phyloP scores from a whole-genome alignment of 345 rosid genomes.

The Sonneratia alba region DNA sequence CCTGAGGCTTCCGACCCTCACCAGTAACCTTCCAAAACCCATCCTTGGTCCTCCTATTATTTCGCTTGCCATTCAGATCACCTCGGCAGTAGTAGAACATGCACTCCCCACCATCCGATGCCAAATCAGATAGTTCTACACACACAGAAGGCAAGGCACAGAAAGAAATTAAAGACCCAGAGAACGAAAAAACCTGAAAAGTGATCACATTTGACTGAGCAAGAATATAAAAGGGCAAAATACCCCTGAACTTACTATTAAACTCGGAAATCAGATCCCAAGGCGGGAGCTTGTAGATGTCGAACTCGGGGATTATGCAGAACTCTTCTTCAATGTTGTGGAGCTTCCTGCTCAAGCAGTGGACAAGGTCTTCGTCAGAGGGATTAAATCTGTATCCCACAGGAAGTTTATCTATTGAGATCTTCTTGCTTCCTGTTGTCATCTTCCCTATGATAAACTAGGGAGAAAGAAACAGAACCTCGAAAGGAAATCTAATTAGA shows the following conservation, averaged over 20 bases:
- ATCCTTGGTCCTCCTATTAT: background rate
- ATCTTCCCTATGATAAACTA: too few relatives aligned
- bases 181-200: background rate
- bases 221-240: background rate
- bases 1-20: background rate
- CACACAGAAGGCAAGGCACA: background rate
- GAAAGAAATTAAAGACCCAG: background rate
- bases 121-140: background rate
- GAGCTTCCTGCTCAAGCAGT: slow-evolving; percentile 4
- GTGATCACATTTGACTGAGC: background rate
- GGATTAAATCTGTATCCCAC: slow-evolving; percentile 7
- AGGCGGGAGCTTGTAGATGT: slow-evolving; percentile 8
- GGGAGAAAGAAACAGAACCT: too few relatives aligned
- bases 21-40: background rate
- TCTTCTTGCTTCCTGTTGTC: slow-evolving; percentile 1
- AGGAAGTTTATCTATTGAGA: background rate
- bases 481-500: too few relatives aligned
- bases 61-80: background rate
- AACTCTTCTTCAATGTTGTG: background rate
- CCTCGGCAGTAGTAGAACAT: background rate
- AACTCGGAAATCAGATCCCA: slow-evolving; percentile 6
- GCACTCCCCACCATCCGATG: background rate
- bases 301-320: slow-evolving; percentile 7
- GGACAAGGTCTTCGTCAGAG: background rate
- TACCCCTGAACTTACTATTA: background rate